Percentiles rank a stretch among this genome's conserved stretches.
Conservation (phyloP, 441 rosid genomes). For the Populus hybrid region DNA sequence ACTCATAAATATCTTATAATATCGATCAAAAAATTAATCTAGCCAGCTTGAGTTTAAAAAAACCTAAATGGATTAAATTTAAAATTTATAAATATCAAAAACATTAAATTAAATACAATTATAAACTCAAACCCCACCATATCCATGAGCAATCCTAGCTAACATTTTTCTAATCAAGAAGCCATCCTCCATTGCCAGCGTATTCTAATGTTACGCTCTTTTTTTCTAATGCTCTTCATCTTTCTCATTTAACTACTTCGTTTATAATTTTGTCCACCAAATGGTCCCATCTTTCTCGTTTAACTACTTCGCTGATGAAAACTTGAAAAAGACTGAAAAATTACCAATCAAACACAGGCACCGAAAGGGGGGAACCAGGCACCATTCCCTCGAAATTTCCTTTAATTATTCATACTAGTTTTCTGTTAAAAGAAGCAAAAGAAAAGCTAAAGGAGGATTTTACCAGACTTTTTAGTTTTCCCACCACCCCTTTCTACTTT, state of each 20-base stretch:
- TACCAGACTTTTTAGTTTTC: not conserved
- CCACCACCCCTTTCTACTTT: not conserved
- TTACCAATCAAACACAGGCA: not conserved
- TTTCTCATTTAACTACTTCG: not conserved
- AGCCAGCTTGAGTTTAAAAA: too few species aligned
- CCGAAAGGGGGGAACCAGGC: not conserved
- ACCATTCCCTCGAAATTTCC: not conserved
- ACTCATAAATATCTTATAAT: too few species aligned
- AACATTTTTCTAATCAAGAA: not conserved
- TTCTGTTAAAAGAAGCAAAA: not conserved
- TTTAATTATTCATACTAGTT: not conserved
- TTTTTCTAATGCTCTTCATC: not conserved
- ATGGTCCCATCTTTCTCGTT: not conserved
- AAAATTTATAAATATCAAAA: too few species aligned
- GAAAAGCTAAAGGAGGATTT: not conserved
- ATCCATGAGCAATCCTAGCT: too few species aligned
- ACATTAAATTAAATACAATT: too few species aligned
- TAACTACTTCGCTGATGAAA: not conserved
- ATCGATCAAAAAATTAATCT: too few species aligned
- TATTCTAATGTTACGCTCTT: too few species aligned
- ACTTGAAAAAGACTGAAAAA: not conserved
- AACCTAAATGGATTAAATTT: too few species aligned
- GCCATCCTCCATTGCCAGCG: not conserved
- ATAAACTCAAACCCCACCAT: too few species aligned
- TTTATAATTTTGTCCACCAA: not conserved